A percentile compares a stretch with the other conserved stretches of the same genome.
These are phyloP conservation scores for Globisporangium nunn DNA, from an alignment of 352 stramenopile species.

Conservation along the genomic window DNA sequence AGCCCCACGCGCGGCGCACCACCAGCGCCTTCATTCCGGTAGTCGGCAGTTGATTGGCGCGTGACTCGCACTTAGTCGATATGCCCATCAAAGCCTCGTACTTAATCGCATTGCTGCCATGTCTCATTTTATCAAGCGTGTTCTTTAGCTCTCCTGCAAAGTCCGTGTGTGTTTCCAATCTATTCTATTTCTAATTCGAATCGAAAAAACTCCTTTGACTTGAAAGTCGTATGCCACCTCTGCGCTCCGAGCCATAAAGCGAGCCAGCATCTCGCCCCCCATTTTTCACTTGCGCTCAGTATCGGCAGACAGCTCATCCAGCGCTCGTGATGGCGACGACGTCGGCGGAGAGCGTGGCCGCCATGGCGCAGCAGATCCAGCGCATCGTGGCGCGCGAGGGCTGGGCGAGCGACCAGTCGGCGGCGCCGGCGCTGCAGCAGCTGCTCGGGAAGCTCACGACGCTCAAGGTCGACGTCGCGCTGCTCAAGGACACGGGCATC, in stretches of 20 bases:
- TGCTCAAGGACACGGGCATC: conserved; percentile 74
- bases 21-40: not conserved
- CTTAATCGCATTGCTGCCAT: no score
- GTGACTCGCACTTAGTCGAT: not conserved
- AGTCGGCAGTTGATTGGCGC: not conserved
- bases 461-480: conserved; percentile 63
- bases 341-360: conserved; percentile 20
- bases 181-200: no score
- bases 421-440: conserved; percentile 55
- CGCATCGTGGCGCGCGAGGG: conserved; percentile 47
- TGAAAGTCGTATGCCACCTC: not conserved
- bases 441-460: conserved; percentile 72
- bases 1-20: not conserved
- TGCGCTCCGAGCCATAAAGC: no score
- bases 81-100: no score
- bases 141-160: no score
- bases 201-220: not conserved
- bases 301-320: not conserved
- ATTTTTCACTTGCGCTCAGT: not conserved
- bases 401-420: conserved; percentile 53
- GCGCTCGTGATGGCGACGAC: not conserved
- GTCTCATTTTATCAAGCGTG: no score
- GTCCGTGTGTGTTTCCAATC: no score
- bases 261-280: not conserved
- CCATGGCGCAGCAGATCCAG: conserved; percentile 71